These are phyloP conservation scores for Pyrenochaeta sp. DNA, from an alignment of 2,329 filamentous ascomycete species.

Conservation along the genomic window DNA sequence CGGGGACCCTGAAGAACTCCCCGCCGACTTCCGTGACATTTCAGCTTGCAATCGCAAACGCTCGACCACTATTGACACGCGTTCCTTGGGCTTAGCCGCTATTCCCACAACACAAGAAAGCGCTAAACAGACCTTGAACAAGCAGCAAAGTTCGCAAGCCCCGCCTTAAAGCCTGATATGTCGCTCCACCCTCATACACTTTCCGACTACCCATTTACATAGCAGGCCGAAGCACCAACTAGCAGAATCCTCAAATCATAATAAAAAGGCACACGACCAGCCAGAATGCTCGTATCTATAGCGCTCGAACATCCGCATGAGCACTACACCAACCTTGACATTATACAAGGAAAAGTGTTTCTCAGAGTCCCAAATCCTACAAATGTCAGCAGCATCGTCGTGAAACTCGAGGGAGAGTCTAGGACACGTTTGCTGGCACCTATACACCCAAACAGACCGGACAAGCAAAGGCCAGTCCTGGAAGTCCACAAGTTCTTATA, in stretches of 20 bases:
- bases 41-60: slow-evolving; percentile 28
- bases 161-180: slow-evolving; percentile 33
- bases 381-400: slow-evolving; percentile 67
- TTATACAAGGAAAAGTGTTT: slow-evolving; percentile 67
- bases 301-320: slow-evolving; percentile 70
- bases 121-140: slow-evolving; percentile 15
- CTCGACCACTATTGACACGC: slow-evolving; percentile 38
- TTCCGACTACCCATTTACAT: slow-evolving; percentile 25
- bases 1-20: slow-evolving; percentile 20
- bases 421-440: slow-evolving; percentile 69
- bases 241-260: neutral
- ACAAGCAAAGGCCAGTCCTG: slow-evolving; percentile 56
- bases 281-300: slow-evolving; percentile 64
- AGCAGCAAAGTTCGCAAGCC: slow-evolving; percentile 10
- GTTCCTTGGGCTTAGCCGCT: slow-evolving; percentile 41
- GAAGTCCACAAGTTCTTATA: slow-evolving; percentile 74
- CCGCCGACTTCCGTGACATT: slow-evolving; percentile 25
- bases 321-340: slow-evolving; percentile 83
- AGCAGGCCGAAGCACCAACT: slow-evolving; percentile 8
- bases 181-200: slow-evolving; percentile 23
- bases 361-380: slow-evolving; percentile 55
- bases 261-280: slow-evolving; percentile 5
- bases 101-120: slow-evolving; percentile 13
- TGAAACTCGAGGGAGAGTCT: slow-evolving; percentile 85
- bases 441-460: slow-evolving; percentile 50